Conservation (phyloP, 2,329 filamentous ascomycete genomes). For the Phialophora tarda region DNA sequence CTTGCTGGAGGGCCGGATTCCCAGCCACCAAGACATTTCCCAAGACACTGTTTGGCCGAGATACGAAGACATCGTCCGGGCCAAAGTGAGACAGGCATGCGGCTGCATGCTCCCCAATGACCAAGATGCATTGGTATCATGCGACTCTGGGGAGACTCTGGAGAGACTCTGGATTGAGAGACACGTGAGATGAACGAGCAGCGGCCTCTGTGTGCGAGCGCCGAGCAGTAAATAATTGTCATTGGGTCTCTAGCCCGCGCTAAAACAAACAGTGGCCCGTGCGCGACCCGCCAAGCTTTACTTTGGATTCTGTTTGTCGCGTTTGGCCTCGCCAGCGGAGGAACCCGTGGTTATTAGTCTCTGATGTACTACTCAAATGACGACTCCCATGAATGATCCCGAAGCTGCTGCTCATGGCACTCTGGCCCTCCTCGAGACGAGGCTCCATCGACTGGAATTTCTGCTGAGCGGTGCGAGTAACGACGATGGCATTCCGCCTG, state of each 20-base stretch:
- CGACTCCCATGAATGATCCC: constrained; percentile 25
- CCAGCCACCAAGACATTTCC: constrained; percentile 20
- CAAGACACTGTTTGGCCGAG: constrained; percentile 10
- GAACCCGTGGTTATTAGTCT: neutral
- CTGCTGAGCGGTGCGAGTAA: constrained; percentile 51
- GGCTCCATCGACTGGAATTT: constrained; percentile 52
- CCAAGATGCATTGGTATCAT: neutral
- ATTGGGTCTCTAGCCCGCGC: neutral
- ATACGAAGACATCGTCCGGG: neutral
- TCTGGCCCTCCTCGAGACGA: constrained; percentile 49
- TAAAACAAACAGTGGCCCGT: neutral
- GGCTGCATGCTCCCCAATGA: neutral
- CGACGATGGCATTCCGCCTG: constrained; percentile 48
- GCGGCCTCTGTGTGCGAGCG: neutral
- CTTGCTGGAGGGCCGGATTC: constrained; percentile 8
- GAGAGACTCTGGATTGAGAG: neutral
- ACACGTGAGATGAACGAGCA: neutral
- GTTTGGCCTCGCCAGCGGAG: constrained; percentile 8
- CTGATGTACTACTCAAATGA: constrained; percentile 15
- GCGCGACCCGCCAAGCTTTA: neutral
- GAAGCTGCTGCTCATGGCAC: constrained; percentile 31
- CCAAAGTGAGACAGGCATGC: neutral
- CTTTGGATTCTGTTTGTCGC: constrained; percentile 6
- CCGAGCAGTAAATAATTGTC: neutral
- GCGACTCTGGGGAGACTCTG: neutral